Conservation (phyloP, 2,329 filamentous ascomycete species). For the Xylaria sp. region DNA sequence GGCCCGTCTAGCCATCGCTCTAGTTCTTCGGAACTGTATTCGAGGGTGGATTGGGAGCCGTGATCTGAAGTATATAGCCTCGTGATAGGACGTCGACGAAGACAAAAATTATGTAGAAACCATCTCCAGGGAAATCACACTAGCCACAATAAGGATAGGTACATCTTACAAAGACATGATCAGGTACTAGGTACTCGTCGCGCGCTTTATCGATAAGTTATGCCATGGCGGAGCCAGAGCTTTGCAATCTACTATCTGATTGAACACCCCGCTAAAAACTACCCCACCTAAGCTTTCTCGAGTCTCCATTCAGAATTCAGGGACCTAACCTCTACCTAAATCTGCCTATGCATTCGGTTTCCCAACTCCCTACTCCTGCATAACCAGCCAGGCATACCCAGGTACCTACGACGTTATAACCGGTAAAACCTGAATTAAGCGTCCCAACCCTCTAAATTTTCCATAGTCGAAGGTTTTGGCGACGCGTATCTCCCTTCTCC, state of each 20-base stretch:
- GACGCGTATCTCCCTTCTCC: neutral
- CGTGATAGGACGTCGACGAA: slow-evolving; percentile 9
- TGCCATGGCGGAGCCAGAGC: slow-evolving; percentile 20
- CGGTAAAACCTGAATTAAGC: slow-evolving; percentile 4
- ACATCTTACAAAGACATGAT: no score
- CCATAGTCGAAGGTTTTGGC: neutral
- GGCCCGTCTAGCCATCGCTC: slow-evolving; percentile 64
- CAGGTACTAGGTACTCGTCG: neutral
- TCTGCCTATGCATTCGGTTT: slow-evolving; percentile 13
- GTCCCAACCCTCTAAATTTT: slow-evolving; percentile 5
- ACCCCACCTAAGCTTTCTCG: slow-evolving; percentile 20
- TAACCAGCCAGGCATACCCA: slow-evolving; percentile 11
- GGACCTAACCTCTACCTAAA: slow-evolving; percentile 14
- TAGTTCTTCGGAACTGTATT: slow-evolving; percentile 17
- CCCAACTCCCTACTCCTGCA: slow-evolving; percentile 32
- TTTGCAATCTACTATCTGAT: slow-evolving; percentile 33
- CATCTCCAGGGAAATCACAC: slow-evolving; percentile 15
- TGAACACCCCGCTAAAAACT: slow-evolving; percentile 42
- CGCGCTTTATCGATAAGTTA: slow-evolving; percentile 26
- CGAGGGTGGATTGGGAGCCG: neutral
- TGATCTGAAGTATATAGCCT: slow-evolving; percentile 2
- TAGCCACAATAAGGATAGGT: slow-evolving; percentile 30
- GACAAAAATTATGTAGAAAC: slow-evolving; percentile 18
- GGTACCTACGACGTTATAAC: slow-evolving; percentile 3
- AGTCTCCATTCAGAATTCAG: slow-evolving; percentile 11